These are phyloP conservation scores for Penicillium oxalicum DNA, from an alignment of 2,329 filamentous ascomycete species.

Conservation along the genomic window DNA sequence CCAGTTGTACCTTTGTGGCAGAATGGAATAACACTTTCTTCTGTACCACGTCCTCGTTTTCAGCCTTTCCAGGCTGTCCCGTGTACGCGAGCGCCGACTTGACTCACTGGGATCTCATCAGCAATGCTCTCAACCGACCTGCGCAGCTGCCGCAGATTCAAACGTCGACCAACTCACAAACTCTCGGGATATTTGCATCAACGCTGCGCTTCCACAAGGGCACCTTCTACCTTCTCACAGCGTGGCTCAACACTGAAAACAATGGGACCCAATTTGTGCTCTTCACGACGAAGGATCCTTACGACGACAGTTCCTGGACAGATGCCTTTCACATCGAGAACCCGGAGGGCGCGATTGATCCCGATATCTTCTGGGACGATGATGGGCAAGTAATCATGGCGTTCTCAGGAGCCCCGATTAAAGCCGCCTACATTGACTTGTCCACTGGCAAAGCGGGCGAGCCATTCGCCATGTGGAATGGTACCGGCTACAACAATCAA, in stretches of 20 bases:
- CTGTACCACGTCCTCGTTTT: slow-evolving; percentile 43
- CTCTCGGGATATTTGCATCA: slow-evolving; percentile 39
- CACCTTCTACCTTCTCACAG: slow-evolving; percentile 30
- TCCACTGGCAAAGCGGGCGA: neutral
- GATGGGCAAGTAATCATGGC: slow-evolving; percentile 5
- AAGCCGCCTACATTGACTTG: slow-evolving; percentile 2
- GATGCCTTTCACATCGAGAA: neutral
- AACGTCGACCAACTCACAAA: slow-evolving; percentile 7
- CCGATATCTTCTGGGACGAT: slow-evolving; percentile 21
- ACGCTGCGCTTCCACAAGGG: slow-evolving; percentile 37
- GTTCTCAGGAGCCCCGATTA: slow-evolving; percentile 28
- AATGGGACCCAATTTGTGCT: slow-evolving; percentile 27
- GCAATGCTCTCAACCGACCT: slow-evolving; percentile 21
- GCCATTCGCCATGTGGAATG: slow-evolving; percentile 37
- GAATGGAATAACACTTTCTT: slow-evolving; percentile 36
- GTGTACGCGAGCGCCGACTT: slow-evolving; percentile 43
- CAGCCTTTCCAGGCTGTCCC: slow-evolving; percentile 42
- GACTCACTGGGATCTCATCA: slow-evolving; percentile 14
- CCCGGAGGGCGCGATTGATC: slow-evolving; percentile 13
- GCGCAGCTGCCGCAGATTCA: slow-evolving; percentile 34
- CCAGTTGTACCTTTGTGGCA: slow-evolving; percentile 40
- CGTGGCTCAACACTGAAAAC: slow-evolving; percentile 6
- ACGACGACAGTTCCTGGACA: slow-evolving; percentile 11
- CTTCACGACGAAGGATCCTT: slow-evolving; percentile 14
- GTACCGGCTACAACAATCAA: slow-evolving; percentile 37